Conservation (phyloP, 768 basidiomycete genomes). For the Hypholoma sublateritium region DNA sequence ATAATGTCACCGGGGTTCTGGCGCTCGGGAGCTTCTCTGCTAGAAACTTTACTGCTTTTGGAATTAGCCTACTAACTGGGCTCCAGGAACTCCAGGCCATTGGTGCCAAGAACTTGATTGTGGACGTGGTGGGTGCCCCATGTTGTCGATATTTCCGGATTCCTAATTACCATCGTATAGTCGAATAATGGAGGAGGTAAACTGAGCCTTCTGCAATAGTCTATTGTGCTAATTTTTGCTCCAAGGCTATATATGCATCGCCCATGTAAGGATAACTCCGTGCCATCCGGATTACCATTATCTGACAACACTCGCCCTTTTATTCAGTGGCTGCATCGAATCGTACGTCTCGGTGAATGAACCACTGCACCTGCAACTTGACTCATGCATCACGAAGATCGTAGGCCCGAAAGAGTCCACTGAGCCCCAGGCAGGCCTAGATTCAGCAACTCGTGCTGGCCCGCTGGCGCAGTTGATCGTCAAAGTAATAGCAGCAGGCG, state of each 20-base stretch:
- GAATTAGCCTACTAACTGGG: conserved; percentile 43
- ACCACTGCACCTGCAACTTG: background rate
- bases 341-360: conserved; percentile 26
- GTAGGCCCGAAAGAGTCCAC: conserved; percentile 51
- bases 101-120: conserved; percentile 53
- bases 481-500: conserved; percentile 38
- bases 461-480: conserved; percentile 52
- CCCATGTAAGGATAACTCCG: conserved; percentile 41
- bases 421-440: conserved; percentile 53
- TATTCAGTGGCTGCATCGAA: conserved; percentile 44
- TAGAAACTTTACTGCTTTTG: conserved; percentile 38
- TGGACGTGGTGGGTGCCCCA: conserved; percentile 49
- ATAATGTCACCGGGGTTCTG: conserved; percentile 53
- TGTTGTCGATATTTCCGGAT: background rate
- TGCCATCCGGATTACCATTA: background rate
- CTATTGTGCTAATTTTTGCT: background rate
- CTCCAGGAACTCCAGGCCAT: conserved; percentile 42
- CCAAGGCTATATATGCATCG: conserved; percentile 54
- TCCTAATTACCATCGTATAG: conserved; percentile 20
- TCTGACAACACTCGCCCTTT: conserved; percentile 1
- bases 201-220: background rate
- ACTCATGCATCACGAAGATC: conserved; percentile 29
- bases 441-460: conserved; percentile 47
- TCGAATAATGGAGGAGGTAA: conserved; percentile 50
- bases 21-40: conserved; percentile 60